These are phyloP conservation scores for Cystobasidiaceae sp. DNA, from an alignment of 1,284 basidiomycete genomes.

Conservation along the genomic window DNA sequence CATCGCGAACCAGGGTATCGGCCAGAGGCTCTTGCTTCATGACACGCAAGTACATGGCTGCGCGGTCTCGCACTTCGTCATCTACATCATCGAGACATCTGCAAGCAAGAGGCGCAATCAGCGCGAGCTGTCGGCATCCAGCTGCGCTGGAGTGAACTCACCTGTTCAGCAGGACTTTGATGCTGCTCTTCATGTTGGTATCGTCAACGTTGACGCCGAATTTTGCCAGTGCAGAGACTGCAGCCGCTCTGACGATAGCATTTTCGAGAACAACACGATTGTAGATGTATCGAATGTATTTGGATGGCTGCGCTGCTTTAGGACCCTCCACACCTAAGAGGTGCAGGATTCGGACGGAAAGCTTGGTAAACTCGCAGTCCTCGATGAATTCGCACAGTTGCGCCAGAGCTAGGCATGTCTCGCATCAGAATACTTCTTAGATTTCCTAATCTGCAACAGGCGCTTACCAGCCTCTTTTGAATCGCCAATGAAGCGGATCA, in stretches of 20 bases:
- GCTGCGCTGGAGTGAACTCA: no score
- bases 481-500: constrained; percentile 96
- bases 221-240: constrained; percentile 89
- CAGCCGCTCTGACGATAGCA: constrained; percentile 93
- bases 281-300: constrained; percentile 99
- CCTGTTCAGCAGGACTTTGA: constrained; percentile 78
- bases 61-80: constrained; percentile 97
- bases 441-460: neutral
- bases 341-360: constrained; percentile 93
- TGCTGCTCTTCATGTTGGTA: constrained; percentile 70
- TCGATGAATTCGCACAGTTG: constrained; percentile 99
- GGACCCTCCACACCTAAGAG: constrained; percentile 94
- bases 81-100: constrained; percentile 98
- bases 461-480: constrained; percentile 70
- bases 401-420: constrained; percentile 76
- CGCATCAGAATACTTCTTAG: neutral
- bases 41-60: constrained; percentile 84
- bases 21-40: constrained; percentile 75
- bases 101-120: no score
- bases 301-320: constrained; percentile 87
- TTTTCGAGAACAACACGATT: constrained; percentile 99
- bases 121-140: no score
- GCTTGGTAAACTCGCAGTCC: constrained; percentile 99
- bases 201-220: constrained; percentile 89
- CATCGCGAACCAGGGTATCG: constrained; percentile 83